phyloP scores from a whole-genome alignment of 352 stramenopile genomes.

The Phytopythium chamaehyphon region DNA sequence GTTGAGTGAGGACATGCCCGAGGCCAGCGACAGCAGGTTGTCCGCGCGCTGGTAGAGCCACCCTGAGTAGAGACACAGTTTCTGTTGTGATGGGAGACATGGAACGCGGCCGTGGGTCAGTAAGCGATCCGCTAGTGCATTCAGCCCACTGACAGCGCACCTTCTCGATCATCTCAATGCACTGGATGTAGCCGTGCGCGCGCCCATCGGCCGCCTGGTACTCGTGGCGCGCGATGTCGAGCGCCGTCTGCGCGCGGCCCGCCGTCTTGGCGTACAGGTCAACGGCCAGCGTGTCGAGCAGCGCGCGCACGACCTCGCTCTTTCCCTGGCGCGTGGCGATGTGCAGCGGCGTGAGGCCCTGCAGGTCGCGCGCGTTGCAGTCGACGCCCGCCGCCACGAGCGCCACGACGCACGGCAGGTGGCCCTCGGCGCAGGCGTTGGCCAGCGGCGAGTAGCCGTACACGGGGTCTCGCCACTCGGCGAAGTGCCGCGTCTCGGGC shows the following conservation, averaged over 20 bases:
- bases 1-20: constrained; percentile 62
- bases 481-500: constrained; percentile 51
- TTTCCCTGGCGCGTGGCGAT: constrained; percentile 55
- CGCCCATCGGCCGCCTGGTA: constrained; percentile 36
- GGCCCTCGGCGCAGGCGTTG: constrained; percentile 52
- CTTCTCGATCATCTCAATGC: constrained; percentile 79
- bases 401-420: constrained; percentile 53
- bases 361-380: constrained; percentile 48
- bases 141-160: constrained; percentile 12
- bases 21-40: constrained; percentile 76
- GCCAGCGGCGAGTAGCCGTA: constrained; percentile 65
- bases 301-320: constrained; percentile 59
- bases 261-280: constrained; percentile 53
- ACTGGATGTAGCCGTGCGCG: constrained; percentile 47
- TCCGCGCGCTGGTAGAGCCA: constrained; percentile 82
- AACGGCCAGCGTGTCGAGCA: constrained; percentile 47
- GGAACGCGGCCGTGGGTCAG: background rate
- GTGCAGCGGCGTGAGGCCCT: constrained; percentile 66
- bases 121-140: background rate
- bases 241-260: constrained; percentile 50
- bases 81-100: constrained; percentile 22
- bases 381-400: constrained; percentile 55
- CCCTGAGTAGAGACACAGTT: constrained; percentile 75
- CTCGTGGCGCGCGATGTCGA: constrained; percentile 64
- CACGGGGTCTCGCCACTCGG: constrained; percentile 67